Evolutionary conservation across 345 rosid species (phyloP).

Genomic region (Gossypium raimondii): DNA sequence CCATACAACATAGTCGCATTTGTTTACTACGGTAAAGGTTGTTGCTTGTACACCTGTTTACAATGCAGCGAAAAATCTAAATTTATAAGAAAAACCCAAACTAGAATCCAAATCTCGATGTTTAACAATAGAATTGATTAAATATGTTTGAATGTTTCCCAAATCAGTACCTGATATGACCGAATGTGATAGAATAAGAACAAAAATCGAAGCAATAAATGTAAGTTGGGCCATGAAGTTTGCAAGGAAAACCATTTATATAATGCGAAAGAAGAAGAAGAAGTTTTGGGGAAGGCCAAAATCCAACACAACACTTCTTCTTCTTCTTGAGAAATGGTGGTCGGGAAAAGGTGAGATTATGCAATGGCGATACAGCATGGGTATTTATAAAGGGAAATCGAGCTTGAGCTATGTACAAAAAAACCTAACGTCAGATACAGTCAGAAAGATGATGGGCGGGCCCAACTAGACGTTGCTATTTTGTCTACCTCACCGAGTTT

Average conservation of each 20-base stretch:
- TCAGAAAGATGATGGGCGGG: not conserved
- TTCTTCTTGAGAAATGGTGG: not conserved
- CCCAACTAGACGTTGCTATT: not conserved
- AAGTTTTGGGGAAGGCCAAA: not conserved
- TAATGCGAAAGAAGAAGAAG: not conserved
- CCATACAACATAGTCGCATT: not conserved
- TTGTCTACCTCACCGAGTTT: not conserved
- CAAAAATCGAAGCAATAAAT: not conserved
- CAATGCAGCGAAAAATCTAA: not conserved
- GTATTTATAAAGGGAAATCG: not conserved
- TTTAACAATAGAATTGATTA: not conserved
- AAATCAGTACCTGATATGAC: conserved; percentile 1
- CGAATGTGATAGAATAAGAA: conserved; percentile 1
- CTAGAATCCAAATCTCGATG: not conserved
- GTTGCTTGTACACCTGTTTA: not conserved
- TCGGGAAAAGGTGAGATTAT: not conserved
- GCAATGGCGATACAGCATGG: not conserved
- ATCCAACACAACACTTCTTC: not conserved
- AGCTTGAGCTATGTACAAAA: not conserved
- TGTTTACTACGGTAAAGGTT: not conserved
- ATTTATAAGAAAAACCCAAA: not conserved
- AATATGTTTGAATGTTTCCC: not conserved
- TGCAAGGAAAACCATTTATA: not conserved
- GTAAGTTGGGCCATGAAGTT: not conserved
- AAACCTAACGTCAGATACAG: not conserved